Conservation (phyloP, 352 stramenopile genomes). For the Phytopythium litorale region DNA sequence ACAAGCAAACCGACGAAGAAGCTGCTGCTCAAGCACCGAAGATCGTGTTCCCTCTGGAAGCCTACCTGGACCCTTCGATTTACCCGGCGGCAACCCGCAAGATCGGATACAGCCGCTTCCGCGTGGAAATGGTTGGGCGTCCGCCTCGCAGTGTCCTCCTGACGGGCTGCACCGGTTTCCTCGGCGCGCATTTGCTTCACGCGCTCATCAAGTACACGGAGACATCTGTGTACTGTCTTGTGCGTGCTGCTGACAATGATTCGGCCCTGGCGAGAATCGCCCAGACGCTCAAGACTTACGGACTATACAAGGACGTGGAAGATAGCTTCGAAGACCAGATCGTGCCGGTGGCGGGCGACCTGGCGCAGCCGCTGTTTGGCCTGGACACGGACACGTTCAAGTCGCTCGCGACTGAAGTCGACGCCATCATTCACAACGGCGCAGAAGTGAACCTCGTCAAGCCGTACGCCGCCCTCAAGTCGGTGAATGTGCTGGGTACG, state of each 20-base stretch:
- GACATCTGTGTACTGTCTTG: slow-evolving; percentile 77
- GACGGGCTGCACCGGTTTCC: slow-evolving; percentile 90
- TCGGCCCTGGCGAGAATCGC: slow-evolving; percentile 50
- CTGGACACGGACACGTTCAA: slow-evolving; percentile 83
- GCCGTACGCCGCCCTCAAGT: slow-evolving; percentile 83
- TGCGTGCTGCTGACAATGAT: slow-evolving; percentile 54
- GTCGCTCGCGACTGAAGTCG: slow-evolving; percentile 80
- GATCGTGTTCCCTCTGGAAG: slow-evolving; percentile 61
- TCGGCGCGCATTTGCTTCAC: slow-evolving; percentile 84
- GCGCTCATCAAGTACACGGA: slow-evolving; percentile 73
- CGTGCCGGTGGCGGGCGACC: slow-evolving; percentile 65
- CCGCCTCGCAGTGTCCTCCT: slow-evolving; percentile 82
- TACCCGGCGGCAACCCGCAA: slow-evolving; percentile 72
- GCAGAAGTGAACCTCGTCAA: slow-evolving; percentile 93
- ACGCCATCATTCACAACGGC: slow-evolving; percentile 90
- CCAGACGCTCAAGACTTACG: slow-evolving; percentile 52
- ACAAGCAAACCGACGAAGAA: slow-evolving; percentile 7
- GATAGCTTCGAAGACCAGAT: slow-evolving; percentile 68
- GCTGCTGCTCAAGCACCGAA: slow-evolving; percentile 6
- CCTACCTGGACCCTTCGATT: slow-evolving; percentile 60
- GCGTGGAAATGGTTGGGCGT: slow-evolving; percentile 67
- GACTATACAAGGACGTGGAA: slow-evolving; percentile 41
- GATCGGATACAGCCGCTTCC: slow-evolving; percentile 72
- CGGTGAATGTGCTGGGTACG: slow-evolving; percentile 88
- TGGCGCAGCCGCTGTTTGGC: slow-evolving; percentile 79